Base-by-base conservation (phyloP, 2,329 filamentous ascomycete species). In the Alternaria sp. region DNA sequence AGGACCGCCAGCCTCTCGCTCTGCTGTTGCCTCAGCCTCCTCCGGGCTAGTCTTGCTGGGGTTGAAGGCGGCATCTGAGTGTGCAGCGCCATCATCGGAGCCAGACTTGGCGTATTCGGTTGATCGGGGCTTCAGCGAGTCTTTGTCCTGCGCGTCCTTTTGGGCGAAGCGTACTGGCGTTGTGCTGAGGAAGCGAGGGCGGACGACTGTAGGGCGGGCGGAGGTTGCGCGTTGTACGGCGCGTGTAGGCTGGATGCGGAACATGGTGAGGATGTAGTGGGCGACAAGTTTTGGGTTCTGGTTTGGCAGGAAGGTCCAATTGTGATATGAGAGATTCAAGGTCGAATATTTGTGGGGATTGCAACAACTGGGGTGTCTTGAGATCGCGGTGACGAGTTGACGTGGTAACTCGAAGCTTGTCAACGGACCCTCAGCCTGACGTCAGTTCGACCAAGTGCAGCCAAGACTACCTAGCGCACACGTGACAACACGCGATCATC, bases 81-180 rank as follows among this genome's bases (percentile, higher is more conserved):
- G 80, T 29, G 83, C 80, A 0, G 88, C 83, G 11, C 80, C 78
- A 41, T 88, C 80, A 65, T 88, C 91, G 0, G 85, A 86, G 3
- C 86, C 90, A 49, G 86, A 87, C 72, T 89, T 86, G 56, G 86
- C 86, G 77, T 88, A 86, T 73, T 96, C 91, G 53, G 84, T 86
- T 2, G 84, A 78, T 33, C 85, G 82, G 0, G 90, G 87, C 58
- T 89, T 85, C 33, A 96, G 82, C 3, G 83, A 82, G 62, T 89
- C 83, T 58, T 81, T 82, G 72, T 79, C 78, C 67, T 80, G 75
- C n/a, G 77, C 62, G 58, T 81, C 78, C 62, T 83, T 82, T 42
- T 72, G 70, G 2, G 79, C 69, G 44, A 66, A 68, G 5, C 66
- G 61, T 21, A 65, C 17, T 10, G 62, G 50, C 5, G 63, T 69